Percentiles rank a stretch among this genome's conserved stretches.
These are phyloP conservation scores for Eucalyptus regnans DNA, from an alignment of 345 rosid genomes.

Conservation along the genomic window DNA sequence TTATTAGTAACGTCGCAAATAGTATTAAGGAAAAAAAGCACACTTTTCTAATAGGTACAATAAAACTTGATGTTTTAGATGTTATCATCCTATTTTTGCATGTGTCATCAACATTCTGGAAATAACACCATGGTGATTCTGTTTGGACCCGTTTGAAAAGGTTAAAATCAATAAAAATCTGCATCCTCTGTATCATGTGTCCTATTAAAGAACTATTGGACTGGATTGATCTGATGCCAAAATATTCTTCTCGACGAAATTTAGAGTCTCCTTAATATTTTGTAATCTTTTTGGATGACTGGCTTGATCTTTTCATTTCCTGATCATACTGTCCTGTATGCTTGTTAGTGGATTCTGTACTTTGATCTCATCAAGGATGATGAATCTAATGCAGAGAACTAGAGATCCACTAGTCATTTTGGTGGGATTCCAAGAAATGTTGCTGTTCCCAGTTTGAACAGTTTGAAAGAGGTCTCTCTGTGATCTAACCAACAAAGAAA, in stretches of 20 bases:
- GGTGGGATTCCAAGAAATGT: neutral
- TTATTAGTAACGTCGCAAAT: neutral
- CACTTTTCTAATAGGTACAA: neutral
- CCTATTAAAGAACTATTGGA: neutral
- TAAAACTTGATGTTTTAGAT: neutral
- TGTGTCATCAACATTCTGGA: neutral
- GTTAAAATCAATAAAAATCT: neutral
- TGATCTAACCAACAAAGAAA: neutral
- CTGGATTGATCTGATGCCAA: neutral
- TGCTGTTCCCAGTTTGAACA: neutral
- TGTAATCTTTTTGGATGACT: neutral
- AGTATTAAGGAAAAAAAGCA: neutral
- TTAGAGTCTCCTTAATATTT: neutral
- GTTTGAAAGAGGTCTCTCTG: neutral
- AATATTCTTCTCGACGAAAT: neutral
- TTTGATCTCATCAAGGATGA: neutral
- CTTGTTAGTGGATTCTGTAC: neutral
- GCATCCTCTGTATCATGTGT: neutral
- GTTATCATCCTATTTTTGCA: neutral
- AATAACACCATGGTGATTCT: neutral
- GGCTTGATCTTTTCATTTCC: neutral
- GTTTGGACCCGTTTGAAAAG: neutral
- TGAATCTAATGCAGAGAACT: neutral
- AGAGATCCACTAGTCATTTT: too few relatives aligned
- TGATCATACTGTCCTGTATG: neutral